phyloP scores from a whole-genome alignment of 2,329 filamentous ascomycete species.

The Paracoccidioides brasiliensis region DNA sequence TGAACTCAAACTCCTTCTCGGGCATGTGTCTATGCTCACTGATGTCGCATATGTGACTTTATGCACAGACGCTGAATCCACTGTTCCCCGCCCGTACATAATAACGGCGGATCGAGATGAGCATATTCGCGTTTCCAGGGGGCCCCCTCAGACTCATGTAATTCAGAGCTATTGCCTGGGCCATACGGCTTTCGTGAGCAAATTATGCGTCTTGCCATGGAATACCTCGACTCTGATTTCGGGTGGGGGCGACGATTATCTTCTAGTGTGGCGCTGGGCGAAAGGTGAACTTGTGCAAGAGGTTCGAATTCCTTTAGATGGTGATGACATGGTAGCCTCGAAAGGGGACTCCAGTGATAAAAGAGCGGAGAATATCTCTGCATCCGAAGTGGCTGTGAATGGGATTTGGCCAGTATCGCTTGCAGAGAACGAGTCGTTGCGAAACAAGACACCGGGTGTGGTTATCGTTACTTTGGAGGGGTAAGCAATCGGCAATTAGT shows the following conservation, averaged over 20 bases:
- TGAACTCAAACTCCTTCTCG: slow-evolving; percentile 65
- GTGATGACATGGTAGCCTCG: background rate
- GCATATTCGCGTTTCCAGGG: slow-evolving; percentile 80
- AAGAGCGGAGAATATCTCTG: background rate
- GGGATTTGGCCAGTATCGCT: slow-evolving; percentile 36
- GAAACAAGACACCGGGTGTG: slow-evolving; percentile 12
- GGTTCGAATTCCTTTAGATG: slow-evolving; percentile 15
- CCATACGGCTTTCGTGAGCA: slow-evolving; percentile 72
- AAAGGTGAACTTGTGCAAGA: slow-evolving; percentile 23
- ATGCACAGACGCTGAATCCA: slow-evolving; percentile 35
- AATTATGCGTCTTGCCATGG: slow-evolving; percentile 50
- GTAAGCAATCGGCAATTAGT: slow-evolving; percentile 28
- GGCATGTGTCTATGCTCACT: slow-evolving; percentile 91
- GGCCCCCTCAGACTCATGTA: slow-evolving; percentile 68
- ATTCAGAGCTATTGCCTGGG: slow-evolving; percentile 85
- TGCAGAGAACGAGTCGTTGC: slow-evolving; percentile 11
- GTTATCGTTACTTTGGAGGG: slow-evolving; percentile 46
- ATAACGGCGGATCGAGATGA: slow-evolving; percentile 59
- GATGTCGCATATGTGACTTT: slow-evolving; percentile 48
- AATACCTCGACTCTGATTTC: slow-evolving; percentile 58
- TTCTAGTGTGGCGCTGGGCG: slow-evolving; percentile 76
- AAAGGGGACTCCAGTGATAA: background rate
- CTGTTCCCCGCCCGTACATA: slow-evolving; percentile 43
- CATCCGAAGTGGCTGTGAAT: slow-evolving; percentile 33
- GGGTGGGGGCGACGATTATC: slow-evolving; percentile 68